Base-by-base conservation (phyloP, 176 grass and related monocot species). In the Saccharum officinarum region DNA sequence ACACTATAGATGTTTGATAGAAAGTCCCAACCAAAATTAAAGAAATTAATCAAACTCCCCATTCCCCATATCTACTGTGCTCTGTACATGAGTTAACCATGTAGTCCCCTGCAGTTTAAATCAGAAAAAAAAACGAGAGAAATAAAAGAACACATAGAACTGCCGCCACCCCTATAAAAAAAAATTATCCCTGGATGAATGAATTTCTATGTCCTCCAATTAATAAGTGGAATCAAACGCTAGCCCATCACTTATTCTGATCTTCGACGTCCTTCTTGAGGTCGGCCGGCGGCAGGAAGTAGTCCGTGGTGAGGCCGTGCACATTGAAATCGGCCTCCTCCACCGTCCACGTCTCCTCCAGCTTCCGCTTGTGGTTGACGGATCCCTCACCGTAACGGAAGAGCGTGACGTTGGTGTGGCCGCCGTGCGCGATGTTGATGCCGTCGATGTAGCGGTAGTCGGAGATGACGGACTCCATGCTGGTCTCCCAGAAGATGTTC, bases 291-390 rank as follows among this genome's bases (percentile, higher is more conserved):
- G 94, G 97, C 78, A 96, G 54, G 83, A 99, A 99, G 83, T 92
- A 80, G 68, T 99, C 97, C 31, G 63, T 28, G 17, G 88, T 84
- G 42, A 96, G 82, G 4, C 94, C 97, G 52, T 83, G 68, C 45
- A 99, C 76, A 79, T 99, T 94, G 90, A 99, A 99, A 75, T 94
- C 94, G 18, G 91, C 94, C 90, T 99, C 97, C 86, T 99, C 97
- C 54, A 96, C 82, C 84, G 81, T 92, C 97, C 97, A 99, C 34
- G 87, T 90, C 92, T 99, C 97, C 87, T 96, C 85, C 82, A 99
- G 94, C 81, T 90, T 99, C 82, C 92, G 44, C 87, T 96, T 99
- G 92, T 99, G 94, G 84, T 99, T 99, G 63, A 96, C 92, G 16
- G 93, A 96, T 0, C 97, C 97, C 84, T 99, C 97, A 45, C 93